Conservation (phyloP, 108 stramenopile genomes). For the Nitzschia palea region DNA sequence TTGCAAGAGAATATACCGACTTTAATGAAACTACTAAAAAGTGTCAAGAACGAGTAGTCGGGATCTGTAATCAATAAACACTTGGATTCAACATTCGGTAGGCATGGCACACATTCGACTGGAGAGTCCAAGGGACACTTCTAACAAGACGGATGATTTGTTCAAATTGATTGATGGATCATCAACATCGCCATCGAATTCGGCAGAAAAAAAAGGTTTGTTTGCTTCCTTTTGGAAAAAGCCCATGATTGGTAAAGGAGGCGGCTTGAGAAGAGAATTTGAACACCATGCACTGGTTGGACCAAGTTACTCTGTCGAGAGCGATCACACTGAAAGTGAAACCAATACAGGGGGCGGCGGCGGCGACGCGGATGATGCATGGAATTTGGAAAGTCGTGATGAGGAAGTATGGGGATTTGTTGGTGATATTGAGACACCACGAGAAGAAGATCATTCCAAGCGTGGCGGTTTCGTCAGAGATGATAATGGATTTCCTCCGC, state of each 20-base stretch:
- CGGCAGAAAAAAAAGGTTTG: conserved; percentile 12
- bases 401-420: conserved; percentile 1
- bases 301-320: conserved; percentile 9
- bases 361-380: background rate
- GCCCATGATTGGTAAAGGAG: conserved; percentile 12
- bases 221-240: conserved; percentile 17
- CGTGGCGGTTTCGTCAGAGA: too few relatives aligned
- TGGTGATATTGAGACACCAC: background rate
- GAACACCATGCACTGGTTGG: conserved; percentile 8
- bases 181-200: background rate
- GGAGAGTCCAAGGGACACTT: background rate
- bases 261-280: background rate
- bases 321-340: conserved; percentile 3
- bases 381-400: conserved; percentile 6
- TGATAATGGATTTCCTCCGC: conserved; percentile 11
- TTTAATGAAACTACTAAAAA: too few relatives aligned
- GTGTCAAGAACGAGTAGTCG: too few relatives aligned
- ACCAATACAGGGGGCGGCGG: too few relatives aligned
- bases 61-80: background rate
- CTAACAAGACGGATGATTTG: background rate
- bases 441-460: too few relatives aligned
- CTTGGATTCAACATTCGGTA: background rate
- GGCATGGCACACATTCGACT: conserved; percentile 7
- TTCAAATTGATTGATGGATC: conserved; percentile 9
- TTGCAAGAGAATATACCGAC: too few relatives aligned